These are phyloP conservation scores for Sporopachydermia lactativora DNA, from an alignment of 805 yeast species.

Conservation along the genomic window DNA sequence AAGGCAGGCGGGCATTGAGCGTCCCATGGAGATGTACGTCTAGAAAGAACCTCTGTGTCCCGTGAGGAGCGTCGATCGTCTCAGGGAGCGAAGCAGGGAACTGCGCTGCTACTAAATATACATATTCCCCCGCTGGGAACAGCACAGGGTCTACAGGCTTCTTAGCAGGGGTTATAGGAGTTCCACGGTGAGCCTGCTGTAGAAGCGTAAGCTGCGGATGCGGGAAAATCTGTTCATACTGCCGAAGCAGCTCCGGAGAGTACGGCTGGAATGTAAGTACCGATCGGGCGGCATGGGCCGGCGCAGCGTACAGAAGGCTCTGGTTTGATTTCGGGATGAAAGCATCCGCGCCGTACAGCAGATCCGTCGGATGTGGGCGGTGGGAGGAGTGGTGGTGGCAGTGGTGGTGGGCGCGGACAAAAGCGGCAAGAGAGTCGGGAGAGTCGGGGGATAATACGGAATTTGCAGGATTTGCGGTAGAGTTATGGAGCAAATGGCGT, in stretches of 20 bases:
- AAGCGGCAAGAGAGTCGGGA: background rate
- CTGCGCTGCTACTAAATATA: conserved; percentile 48
- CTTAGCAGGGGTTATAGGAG: background rate
- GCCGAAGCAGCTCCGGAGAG: background rate
- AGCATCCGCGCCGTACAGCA: background rate
- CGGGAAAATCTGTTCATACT: background rate
- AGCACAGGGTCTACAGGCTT: conserved; percentile 12
- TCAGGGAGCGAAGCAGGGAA: conserved; percentile 55
- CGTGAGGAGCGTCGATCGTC: conserved; percentile 36
- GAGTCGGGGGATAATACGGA: no score
- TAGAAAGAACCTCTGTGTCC: conserved; percentile 32
- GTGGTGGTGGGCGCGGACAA: background rate
- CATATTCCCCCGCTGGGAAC: conserved; percentile 53
- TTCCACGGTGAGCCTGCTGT: background rate
- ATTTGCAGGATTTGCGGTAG: no score
- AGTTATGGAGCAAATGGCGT: background rate
- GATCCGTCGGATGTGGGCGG: no score
- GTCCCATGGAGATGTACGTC: conserved; percentile 13
- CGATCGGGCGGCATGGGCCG: background rate
- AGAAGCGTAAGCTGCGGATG: background rate
- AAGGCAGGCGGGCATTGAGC: conserved; percentile 12
- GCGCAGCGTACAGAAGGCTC: background rate
- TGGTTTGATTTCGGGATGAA: background rate
- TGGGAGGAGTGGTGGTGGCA: background rate
- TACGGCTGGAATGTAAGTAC: background rate